Evolutionary conservation across 768 basidiomycete genomes (phyloP).

Genomic region (Piloderma croceum): DNA sequence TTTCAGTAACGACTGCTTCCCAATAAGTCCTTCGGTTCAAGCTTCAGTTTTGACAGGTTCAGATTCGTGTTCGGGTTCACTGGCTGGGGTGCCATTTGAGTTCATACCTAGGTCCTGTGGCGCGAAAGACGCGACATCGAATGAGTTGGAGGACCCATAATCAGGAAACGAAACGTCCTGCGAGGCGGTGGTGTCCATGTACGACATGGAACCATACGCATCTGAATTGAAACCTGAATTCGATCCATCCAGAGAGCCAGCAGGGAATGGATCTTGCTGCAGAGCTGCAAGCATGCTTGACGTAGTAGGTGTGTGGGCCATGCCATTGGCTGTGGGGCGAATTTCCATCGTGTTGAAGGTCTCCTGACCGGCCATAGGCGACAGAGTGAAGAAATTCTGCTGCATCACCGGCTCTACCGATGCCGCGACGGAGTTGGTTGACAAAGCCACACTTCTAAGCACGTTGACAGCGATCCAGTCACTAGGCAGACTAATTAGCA

Average conservation of each 20-base stretch:
- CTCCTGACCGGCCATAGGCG: constrained; percentile 88
- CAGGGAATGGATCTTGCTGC: constrained; percentile 67
- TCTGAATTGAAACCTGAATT: constrained; percentile 60
- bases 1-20: constrained; percentile 16
- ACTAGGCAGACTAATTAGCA: constrained; percentile 34
- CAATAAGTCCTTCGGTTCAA: constrained; percentile 21
- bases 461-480: constrained; percentile 93
- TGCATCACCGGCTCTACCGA: constrained; percentile 91
- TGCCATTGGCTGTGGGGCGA: constrained; percentile 49
- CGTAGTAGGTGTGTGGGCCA: constrained; percentile 80
- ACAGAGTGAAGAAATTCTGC: constrained; percentile 80
- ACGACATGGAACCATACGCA: constrained; percentile 63
- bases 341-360: constrained; percentile 63
- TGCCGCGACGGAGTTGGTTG: constrained; percentile 86
- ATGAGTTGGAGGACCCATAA: constrained; percentile 56
- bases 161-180: constrained; percentile 72
- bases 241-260: constrained; percentile 55
- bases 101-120: constrained; percentile 62
- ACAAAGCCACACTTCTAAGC: constrained; percentile 77
- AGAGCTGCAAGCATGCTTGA: constrained; percentile 88
- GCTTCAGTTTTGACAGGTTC: constrained; percentile 68
- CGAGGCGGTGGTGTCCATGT: constrained; percentile 65
- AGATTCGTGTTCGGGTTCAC: constrained; percentile 57
- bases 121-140: constrained; percentile 66
- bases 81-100: constrained; percentile 43